A percentile compares a stretch with the other conserved stretches of the same genome.
phyloP scores from a whole-genome alignment of 2,329 filamentous ascomycete genomes.

The Trichoderma koningii region DNA sequence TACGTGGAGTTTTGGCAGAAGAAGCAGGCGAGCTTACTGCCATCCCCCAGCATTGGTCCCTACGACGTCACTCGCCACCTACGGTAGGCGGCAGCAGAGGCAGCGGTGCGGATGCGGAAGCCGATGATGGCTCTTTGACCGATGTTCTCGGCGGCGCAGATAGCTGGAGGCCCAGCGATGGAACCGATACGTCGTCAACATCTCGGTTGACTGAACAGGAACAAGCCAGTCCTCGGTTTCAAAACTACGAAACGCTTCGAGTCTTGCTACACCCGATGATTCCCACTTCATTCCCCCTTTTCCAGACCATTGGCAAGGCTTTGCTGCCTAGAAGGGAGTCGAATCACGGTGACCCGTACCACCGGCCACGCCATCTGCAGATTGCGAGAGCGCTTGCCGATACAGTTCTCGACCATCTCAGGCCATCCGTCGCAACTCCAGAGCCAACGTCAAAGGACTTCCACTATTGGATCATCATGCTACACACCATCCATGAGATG shows the following conservation, averaged over 20 bases:
- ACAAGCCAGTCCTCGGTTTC: conserved; percentile 49
- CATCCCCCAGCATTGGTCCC: conserved; percentile 70
- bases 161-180: conserved; percentile 35
- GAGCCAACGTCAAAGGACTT: conserved; percentile 64
- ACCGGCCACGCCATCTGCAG: conserved; percentile 55
- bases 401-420: conserved; percentile 68
- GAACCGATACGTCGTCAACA: conserved; percentile 32
- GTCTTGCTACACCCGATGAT: conserved; percentile 78
- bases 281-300: conserved; percentile 77
- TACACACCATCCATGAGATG: conserved; percentile 76
- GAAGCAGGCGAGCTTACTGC: conserved; percentile 73
- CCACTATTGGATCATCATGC: conserved; percentile 78
- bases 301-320: conserved; percentile 81
- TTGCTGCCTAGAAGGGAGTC: conserved; percentile 71
- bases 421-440: conserved; percentile 46
- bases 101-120: conserved; percentile 33
- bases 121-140: conserved; percentile 38
- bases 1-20: conserved; percentile 81
- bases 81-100: conserved; percentile 31
- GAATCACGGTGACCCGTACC: conserved; percentile 59
- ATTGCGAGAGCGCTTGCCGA: conserved; percentile 69
- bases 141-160: conserved; percentile 38
- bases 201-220: conserved; percentile 47
- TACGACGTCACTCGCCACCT: conserved; percentile 38
- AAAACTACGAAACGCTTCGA: conserved; percentile 77